Base-by-base conservation (phyloP, 352 stramenopile species). In the Globisporangium nunn region DNA sequence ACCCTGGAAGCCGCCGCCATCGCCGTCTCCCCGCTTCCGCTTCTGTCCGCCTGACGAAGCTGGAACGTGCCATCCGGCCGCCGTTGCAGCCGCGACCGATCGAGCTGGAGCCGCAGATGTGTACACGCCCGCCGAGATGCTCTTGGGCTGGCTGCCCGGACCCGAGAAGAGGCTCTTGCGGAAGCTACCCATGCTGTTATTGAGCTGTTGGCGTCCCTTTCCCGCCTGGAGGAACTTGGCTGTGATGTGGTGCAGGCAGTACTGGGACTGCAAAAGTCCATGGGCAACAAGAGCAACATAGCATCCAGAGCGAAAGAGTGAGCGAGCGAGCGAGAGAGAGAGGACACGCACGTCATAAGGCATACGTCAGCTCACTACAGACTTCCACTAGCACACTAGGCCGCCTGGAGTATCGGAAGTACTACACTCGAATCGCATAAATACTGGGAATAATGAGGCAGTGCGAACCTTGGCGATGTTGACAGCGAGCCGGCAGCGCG, bases 61-160 rank as follows among this genome's bases (percentile, higher is more conserved):
- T 1, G 68, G 67, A 2, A 45, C 56, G 28, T 59, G 37, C 61
- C 61, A 67, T 12, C 61, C 61, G 7, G 50, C 52, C 8, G 57
- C 39, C 43, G 40, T 43, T 12, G n/a, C 37, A 39, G 56, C 23
- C 2, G 56, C 44, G 6, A 54, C 44, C 2, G 56, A 64, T 6
- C 3, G 39, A 64, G 50, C 55, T 37, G 14, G 58, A 29, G 59
- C 62, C n/a, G 50, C 58, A 30, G 68, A 78, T 31, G 66, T 77
- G 61, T 91, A 93, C n/a, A 88, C 78, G 11, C 84, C 84, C 1
- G 79, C 72, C 17, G 84, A 93, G 30, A 93, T 67, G 54, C 91
- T 93, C 49, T 90, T 91, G 1, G 79, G 67, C 40, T 82, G 72
- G 7, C 64, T 70, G 41, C 75, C 64, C 28, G 41, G 41, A 2